A percentile compares a stretch with the other conserved stretches of the same genome.
These are phyloP conservation scores for Alternaria ethzedia DNA, from an alignment of 2,329 filamentous ascomycete genomes.

Conservation along the genomic window DNA sequence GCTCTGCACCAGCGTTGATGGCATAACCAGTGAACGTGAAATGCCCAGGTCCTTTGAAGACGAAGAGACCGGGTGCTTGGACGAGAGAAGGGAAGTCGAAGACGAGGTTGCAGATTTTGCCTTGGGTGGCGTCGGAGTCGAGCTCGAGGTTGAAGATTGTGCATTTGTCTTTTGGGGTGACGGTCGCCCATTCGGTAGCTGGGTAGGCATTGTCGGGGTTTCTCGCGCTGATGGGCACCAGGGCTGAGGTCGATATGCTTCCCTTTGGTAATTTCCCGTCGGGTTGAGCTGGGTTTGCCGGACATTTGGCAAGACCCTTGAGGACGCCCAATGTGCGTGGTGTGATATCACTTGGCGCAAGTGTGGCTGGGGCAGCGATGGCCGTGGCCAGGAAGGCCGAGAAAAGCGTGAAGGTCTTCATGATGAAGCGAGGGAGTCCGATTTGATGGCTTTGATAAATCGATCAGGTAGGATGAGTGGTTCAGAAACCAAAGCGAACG, in stretches of 20 bases:
- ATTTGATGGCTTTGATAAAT: not conserved
- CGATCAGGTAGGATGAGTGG: not conserved
- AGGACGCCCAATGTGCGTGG: slow-evolving; percentile 17
- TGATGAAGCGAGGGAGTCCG: slow-evolving; percentile 7
- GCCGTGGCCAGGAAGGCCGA: slow-evolving; percentile 46
- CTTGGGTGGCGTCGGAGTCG: slow-evolving; percentile 22
- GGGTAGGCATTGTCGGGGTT: slow-evolving; percentile 27
- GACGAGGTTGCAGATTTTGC: slow-evolving; percentile 39
- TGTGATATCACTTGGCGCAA: slow-evolving; percentile 26
- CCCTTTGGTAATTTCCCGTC: slow-evolving; percentile 29
- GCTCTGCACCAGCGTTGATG: slow-evolving; percentile 25
- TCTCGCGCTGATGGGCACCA: slow-evolving; percentile 29
- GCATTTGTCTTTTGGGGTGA: slow-evolving; percentile 38
- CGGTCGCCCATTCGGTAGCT: slow-evolving; percentile 19
- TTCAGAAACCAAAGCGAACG: not conserved
- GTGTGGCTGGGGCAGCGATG: slow-evolving; percentile 40
- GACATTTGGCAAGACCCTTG: slow-evolving; percentile 13
- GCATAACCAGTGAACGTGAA: slow-evolving; percentile 35
- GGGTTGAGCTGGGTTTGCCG: slow-evolving; percentile 27
- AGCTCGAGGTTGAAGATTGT: slow-evolving; percentile 40
- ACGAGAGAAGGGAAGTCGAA: slow-evolving; percentile 33
- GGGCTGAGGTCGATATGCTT: slow-evolving; percentile 23
- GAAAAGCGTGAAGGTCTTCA: slow-evolving; percentile 42
- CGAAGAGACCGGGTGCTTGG: slow-evolving; percentile 30
- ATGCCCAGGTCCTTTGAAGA: slow-evolving; percentile 31